phyloP scores from a whole-genome alignment of 257 asterid species.

The Fraxinus anomala region DNA sequence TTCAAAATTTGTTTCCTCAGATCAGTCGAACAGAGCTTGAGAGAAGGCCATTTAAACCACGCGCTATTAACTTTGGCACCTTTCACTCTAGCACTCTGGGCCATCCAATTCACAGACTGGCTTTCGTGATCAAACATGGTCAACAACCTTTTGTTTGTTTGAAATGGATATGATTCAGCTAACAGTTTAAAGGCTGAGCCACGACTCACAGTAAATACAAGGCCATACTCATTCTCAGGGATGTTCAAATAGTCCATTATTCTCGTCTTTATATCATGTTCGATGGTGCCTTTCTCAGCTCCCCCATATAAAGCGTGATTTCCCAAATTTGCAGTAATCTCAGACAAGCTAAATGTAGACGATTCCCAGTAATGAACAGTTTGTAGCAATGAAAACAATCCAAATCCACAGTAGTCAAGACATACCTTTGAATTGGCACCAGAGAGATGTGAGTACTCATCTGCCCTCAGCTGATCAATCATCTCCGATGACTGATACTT shows the following conservation, averaged over 20 bases:
- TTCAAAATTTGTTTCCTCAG: background rate
- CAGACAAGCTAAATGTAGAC: too few relatives aligned
- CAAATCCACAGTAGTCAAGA: too few relatives aligned
- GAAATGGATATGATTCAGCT: background rate
- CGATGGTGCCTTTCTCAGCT: background rate
- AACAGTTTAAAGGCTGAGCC: background rate
- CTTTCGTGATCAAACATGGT: background rate
- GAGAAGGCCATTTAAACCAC: background rate
- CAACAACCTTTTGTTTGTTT: background rate
- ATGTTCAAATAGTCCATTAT: background rate
- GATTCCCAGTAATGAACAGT: too few relatives aligned
- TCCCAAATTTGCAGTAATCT: background rate
- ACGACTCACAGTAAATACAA: background rate
- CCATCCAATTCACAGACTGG: background rate
- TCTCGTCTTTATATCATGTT: background rate
- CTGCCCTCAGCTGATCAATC: conserved; percentile 40
- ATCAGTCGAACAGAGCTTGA: background rate
- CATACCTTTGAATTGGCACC: conserved; percentile 6
- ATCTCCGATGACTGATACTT: conserved; percentile 34
- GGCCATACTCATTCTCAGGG: background rate
- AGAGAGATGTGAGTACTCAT: conserved; percentile 35
- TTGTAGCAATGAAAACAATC: too few relatives aligned
- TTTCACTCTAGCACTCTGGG: background rate
- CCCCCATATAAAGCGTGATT: background rate
- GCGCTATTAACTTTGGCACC: background rate